Conservation (phyloP, 1,284 basidiomycete genomes). For the Crucibulum cyathiforme region DNA sequence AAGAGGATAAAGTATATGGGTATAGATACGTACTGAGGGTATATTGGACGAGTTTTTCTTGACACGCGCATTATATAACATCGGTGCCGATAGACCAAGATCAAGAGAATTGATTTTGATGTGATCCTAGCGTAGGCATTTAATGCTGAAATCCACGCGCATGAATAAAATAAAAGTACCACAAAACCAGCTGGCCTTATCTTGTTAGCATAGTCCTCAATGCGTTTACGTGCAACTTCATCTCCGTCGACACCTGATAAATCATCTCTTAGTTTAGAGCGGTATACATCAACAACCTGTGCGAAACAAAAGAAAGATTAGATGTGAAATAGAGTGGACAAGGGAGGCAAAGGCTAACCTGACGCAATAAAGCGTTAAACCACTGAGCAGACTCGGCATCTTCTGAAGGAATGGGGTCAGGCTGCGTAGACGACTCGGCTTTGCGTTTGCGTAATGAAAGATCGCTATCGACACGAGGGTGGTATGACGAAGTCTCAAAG, state of each 20-base stretch:
- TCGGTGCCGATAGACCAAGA: conserved; percentile 73
- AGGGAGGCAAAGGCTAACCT: conserved; percentile 46
- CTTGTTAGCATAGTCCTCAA: conserved; percentile 75
- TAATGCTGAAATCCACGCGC: conserved; percentile 4
- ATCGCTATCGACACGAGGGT: conserved; percentile 57
- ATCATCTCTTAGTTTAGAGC: conserved; percentile 71
- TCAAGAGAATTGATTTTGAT: conserved; percentile 79
- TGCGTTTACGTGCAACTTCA: conserved; percentile 69
- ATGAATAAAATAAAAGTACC: conserved; percentile 46
- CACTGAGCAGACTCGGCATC: conserved; percentile 72
- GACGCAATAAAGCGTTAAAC: conserved; percentile 73
- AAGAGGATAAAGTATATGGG: neutral
- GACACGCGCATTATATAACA: conserved; percentile 62
- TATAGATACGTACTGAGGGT: conserved; percentile 15
- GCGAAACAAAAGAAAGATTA: neutral
- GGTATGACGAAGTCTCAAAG: conserved; percentile 62
- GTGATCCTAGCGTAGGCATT: conserved; percentile 59
- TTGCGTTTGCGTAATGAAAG: conserved; percentile 41
- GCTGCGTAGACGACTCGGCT: conserved; percentile 28
- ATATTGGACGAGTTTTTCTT: conserved; percentile 24
- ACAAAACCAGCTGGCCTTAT: conserved; percentile 72
- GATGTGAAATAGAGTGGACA: neutral
- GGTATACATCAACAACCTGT: conserved; percentile 74
- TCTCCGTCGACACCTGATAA: conserved; percentile 68
- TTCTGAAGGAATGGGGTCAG: conserved; percentile 21